Conservation (phyloP, 345 rosid species). For the Eucalyptus victrix region DNA sequence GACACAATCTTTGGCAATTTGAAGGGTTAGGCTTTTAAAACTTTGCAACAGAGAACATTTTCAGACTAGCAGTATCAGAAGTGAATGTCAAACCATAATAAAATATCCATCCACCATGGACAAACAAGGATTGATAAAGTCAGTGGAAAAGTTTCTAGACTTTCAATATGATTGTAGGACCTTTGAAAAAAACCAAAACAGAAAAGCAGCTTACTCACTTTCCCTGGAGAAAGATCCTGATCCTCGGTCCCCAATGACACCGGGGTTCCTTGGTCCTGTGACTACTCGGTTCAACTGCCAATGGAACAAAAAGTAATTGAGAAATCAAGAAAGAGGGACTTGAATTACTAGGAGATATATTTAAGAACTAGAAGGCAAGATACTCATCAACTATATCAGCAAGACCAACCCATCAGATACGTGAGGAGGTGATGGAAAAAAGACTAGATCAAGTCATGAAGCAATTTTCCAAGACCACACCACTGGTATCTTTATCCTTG, state of each 20-base stretch:
- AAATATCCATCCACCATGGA: background rate
- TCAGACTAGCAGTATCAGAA: background rate
- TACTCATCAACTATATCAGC: background rate
- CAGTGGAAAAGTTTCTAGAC: background rate
- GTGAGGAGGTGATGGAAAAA: background rate
- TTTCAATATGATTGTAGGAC: background rate
- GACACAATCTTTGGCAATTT: background rate
- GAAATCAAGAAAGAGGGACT: background rate
- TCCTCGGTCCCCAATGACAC: constrained; percentile 91
- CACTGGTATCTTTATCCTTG: background rate
- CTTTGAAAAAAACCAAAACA: background rate
- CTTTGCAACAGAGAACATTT: background rate
- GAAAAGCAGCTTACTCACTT: constrained; percentile 48
- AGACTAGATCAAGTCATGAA: background rate
- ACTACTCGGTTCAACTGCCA: constrained; percentile 87
- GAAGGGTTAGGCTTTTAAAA: background rate
- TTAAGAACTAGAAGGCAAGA: background rate
- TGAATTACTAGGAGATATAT: background rate
- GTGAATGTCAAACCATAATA: background rate
- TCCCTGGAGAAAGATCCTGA: constrained; percentile 97
- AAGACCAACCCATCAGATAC: background rate
- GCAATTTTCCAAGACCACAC: background rate
- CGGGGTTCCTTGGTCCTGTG: constrained; percentile 87
- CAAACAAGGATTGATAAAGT: background rate
- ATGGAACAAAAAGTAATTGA: background rate